Conservation (phyloP, 805 yeast genomes). For the Candida ulmi region DNA sequence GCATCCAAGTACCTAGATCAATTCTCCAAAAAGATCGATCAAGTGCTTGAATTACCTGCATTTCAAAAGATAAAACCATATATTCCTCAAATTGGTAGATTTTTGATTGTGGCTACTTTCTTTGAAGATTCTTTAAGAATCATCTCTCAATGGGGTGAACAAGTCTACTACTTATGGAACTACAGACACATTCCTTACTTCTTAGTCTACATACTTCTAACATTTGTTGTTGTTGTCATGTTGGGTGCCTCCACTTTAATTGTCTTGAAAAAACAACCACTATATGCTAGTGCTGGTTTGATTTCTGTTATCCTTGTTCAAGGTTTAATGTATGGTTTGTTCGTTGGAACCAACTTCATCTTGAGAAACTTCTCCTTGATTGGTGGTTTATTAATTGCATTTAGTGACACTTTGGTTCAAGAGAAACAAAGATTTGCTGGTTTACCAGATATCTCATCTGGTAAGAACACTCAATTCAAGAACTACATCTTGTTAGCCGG, state of each 20-base stretch:
- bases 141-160: slow-evolving; percentile 84
- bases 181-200: slow-evolving; percentile 75
- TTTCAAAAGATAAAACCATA: slow-evolving; percentile 53
- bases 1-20: slow-evolving; percentile 34
- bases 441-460: slow-evolving; percentile 50
- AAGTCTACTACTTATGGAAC: slow-evolving; percentile 74
- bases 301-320: slow-evolving; percentile 71
- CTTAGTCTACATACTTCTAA: slow-evolving; percentile 68
- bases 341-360: slow-evolving; percentile 75
- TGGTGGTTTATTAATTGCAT: slow-evolving; percentile 86
- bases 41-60: slow-evolving; percentile 41
- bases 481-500: slow-evolving; percentile 85
- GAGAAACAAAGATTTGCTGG: slow-evolving; percentile 50
- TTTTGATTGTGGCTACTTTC: slow-evolving; percentile 89
- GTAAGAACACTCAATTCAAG: slow-evolving; percentile 48
- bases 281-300: slow-evolving; percentile 65
- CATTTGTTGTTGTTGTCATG: slow-evolving; percentile 65
- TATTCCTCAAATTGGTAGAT: slow-evolving; percentile 84
- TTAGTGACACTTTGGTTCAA: slow-evolving; percentile 81
- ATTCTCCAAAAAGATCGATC: slow-evolving; percentile 50
- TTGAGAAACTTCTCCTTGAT: slow-evolving; percentile 84
- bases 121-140: slow-evolving; percentile 86
- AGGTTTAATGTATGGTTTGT: slow-evolving; percentile 83
- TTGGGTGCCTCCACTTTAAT: slow-evolving; percentile 63
- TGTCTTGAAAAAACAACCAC: slow-evolving; percentile 60